These are phyloP conservation scores for Nannochloropsis salina DNA, from an alignment of 108 stramenopile genomes.

Conservation along the genomic window DNA sequence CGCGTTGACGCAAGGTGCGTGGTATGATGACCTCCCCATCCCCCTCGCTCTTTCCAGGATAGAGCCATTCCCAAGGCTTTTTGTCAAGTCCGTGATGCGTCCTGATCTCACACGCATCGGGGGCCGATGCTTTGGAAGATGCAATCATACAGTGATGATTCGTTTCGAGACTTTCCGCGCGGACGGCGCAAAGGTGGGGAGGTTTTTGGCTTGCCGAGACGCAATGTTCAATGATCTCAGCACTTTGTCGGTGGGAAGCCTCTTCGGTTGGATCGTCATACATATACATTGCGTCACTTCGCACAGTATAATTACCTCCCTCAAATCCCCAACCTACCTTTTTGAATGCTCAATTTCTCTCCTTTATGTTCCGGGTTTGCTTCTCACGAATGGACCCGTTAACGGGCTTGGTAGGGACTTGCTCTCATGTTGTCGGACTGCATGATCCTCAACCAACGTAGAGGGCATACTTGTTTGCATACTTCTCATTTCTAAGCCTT, in stretches of 20 bases:
- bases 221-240: neutral
- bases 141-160: neutral
- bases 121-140: constrained; percentile 19
- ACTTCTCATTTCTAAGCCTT: no score
- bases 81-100: constrained; percentile 15
- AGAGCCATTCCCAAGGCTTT: neutral
- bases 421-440: neutral
- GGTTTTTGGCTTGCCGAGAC: neutral
- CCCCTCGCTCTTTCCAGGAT: neutral
- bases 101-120: neutral
- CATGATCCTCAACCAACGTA: no score
- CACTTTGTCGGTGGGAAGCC: neutral
- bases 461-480: no score
- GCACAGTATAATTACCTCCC: no score
- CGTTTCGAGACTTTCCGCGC: neutral
- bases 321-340: no score
- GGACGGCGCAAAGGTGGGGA: neutral
- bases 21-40: neutral
- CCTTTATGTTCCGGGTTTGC: no score
- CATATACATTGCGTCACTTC: neutral
- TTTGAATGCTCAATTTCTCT: no score
- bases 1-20: no score
- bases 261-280: neutral
- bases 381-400: no score
- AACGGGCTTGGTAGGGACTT: neutral